Conservation (phyloP, 2,329 filamentous ascomycete species). For the Fusarium nisikadoi region DNA sequence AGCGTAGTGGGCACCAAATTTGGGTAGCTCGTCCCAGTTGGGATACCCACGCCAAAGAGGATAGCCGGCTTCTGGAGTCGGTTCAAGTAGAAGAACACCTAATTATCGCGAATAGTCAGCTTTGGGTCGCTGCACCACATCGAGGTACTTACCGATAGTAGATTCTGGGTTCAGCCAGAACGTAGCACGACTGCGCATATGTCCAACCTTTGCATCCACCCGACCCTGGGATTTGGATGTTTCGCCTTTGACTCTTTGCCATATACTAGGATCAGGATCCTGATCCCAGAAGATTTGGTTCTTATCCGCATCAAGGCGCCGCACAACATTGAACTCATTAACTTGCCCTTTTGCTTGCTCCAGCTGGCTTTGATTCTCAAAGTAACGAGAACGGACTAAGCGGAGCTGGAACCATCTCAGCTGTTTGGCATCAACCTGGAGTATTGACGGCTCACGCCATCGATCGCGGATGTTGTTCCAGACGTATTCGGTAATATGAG, state of each 20-base stretch:
- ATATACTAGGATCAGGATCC: not conserved
- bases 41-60: not conserved
- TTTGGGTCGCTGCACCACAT: fast-evolving
- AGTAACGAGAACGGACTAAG: not conserved
- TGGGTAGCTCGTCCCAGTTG: not conserved
- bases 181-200: not conserved
- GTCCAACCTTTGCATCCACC: not conserved
- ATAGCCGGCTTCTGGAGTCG: not conserved
- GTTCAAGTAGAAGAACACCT: not conserved
- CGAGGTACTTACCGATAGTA: not conserved
- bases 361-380: not conserved
- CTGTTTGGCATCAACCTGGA: not conserved
- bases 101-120: not conserved
- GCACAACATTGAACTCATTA: not conserved
- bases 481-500: not conserved
- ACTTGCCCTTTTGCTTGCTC: fast-evolving
- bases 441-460: not conserved
- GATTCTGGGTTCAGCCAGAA: not conserved
- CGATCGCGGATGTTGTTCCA: not conserved
- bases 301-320: not conserved
- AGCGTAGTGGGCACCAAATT: fast-evolving
- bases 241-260: not conserved
- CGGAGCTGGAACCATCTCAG: not conserved
- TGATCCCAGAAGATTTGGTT: not conserved
- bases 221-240: fast-evolving